Percentiles rank a stretch among this genome's conserved stretches.
These are phyloP conservation scores for Diaporthe helianthi DNA, from an alignment of 2,329 filamentous ascomycete genomes.

Conservation along the genomic window DNA sequence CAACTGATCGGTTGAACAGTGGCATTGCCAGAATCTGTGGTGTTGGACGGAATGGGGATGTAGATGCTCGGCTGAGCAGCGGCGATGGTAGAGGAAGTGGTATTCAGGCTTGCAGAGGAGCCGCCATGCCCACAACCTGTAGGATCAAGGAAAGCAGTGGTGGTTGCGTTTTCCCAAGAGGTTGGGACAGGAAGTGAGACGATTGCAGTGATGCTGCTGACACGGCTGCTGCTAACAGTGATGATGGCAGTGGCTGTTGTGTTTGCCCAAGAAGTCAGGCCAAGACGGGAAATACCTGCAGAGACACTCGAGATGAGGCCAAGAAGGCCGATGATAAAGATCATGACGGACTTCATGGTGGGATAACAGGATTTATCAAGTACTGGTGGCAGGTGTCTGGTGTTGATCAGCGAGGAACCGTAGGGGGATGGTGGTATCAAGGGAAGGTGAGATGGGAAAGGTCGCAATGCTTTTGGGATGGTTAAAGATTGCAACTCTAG, in stretches of 20 bases:
- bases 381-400: neutral
- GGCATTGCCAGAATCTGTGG: constrained; percentile 8
- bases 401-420: neutral
- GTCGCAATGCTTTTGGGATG: neutral
- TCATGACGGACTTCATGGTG: neutral
- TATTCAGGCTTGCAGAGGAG: neutral
- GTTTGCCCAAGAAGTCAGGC: neutral
- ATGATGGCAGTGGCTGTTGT: too few relatives aligned
- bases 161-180: neutral
- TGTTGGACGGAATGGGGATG: neutral
- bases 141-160: too few relatives aligned
- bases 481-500: neutral
- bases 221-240: too few relatives aligned
- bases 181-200: neutral
- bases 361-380: neutral
- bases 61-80: neutral
- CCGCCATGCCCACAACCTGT: too few relatives aligned
- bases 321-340: neutral
- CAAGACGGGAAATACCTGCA: neutral
- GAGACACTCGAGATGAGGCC: neutral
- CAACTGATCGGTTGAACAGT: neutral
- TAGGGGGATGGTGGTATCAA: neutral
- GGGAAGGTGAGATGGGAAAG: neutral
- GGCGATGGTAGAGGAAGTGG: neutral
- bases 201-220: too few relatives aligned